Conservation (phyloP, 352 stramenopile species). For the Elongisporangium senticosum region DNA sequence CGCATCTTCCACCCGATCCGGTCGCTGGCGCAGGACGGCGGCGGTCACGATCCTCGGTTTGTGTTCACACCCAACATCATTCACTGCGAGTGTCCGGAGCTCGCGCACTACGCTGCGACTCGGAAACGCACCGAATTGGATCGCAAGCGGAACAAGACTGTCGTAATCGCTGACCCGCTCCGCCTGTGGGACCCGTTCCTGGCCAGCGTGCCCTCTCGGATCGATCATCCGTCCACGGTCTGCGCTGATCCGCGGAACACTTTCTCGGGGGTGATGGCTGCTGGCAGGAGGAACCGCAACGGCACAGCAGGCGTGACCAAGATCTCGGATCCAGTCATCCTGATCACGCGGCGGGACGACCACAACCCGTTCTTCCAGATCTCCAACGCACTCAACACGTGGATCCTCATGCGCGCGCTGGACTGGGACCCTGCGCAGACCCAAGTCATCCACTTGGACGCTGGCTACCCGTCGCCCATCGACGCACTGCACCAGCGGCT, state of each 20-base stretch:
- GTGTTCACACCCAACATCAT: slow-evolving; percentile 18
- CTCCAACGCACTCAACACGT: slow-evolving; percentile 12
- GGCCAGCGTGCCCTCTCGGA: neutral
- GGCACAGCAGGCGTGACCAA: neutral
- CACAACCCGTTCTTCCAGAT: slow-evolving; percentile 24
- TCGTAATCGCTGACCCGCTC: neutral
- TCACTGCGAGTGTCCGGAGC: slow-evolving; percentile 18
- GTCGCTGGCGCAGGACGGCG: slow-evolving; percentile 21
- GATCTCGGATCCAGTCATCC: slow-evolving; percentile 2
- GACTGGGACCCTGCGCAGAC: slow-evolving; percentile 2
- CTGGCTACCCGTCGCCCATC: slow-evolving; percentile 9
- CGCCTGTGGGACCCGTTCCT: neutral
- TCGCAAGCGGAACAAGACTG: neutral
- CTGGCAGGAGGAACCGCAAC: neutral
- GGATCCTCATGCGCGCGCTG: slow-evolving; percentile 9
- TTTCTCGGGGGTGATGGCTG: neutral
- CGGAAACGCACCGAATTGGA: neutral
- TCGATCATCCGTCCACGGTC: neutral
- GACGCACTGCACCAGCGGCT: slow-evolving; percentile 18
- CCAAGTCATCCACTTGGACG: slow-evolving; percentile 22
- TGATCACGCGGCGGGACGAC: slow-evolving; percentile 16
- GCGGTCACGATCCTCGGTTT: slow-evolving; percentile 26
- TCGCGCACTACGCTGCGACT: neutral
- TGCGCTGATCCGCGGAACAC: neutral
- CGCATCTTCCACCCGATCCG: slow-evolving; percentile 18